Percentiles rank a stretch among this genome's conserved stretches.
phyloP scores from a whole-genome alignment of 2,329 filamentous ascomycete genomes.

The Saccharata proteae region DNA sequence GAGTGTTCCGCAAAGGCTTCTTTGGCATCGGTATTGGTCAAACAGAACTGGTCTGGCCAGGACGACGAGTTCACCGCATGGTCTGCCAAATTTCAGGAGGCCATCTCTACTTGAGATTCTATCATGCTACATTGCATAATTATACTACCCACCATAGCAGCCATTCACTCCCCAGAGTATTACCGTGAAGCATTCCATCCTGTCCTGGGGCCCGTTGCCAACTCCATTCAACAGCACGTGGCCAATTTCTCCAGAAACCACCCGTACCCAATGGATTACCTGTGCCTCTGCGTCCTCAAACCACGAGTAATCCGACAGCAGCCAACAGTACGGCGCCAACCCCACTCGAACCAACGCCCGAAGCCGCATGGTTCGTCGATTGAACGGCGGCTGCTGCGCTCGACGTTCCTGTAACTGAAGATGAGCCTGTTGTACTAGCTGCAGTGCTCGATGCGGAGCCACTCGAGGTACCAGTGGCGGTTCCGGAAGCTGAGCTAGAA shows the following conservation, averaged over 20 bases:
- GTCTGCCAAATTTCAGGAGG: constrained; percentile 42
- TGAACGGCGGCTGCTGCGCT: constrained; percentile 6
- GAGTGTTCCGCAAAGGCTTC: constrained; percentile 50
- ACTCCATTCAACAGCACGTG: not conserved
- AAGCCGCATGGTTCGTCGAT: constrained; percentile 14
- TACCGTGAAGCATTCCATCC: too few relatives aligned
- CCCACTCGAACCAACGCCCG: constrained; percentile 8
- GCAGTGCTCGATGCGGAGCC: constrained; percentile 1
- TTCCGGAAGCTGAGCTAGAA: constrained; percentile 11
- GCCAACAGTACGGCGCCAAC: constrained; percentile 7
- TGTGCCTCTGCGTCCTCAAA: not conserved
- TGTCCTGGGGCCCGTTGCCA: too few relatives aligned
- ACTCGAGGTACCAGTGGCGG: constrained; percentile 13
- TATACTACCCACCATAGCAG: constrained; percentile 7
- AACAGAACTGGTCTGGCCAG: constrained; percentile 48
- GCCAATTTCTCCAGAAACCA: not conserved
- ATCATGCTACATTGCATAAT: not conserved
- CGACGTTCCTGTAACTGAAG: constrained; percentile 3
- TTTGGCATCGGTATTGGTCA: constrained; percentile 42
- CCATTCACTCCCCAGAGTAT: constrained; percentile 4
- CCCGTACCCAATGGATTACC: not conserved
- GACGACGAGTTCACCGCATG: constrained; percentile 70
- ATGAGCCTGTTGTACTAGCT: constrained; percentile 2
- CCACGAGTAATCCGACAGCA: too few relatives aligned
- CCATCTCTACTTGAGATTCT: constrained; percentile 1